A percentile compares a stretch with the other conserved stretches of the same genome.
Conservation (phyloP, 2,329 filamentous ascomycete species). For the Fusarium vanettenii region DNA sequence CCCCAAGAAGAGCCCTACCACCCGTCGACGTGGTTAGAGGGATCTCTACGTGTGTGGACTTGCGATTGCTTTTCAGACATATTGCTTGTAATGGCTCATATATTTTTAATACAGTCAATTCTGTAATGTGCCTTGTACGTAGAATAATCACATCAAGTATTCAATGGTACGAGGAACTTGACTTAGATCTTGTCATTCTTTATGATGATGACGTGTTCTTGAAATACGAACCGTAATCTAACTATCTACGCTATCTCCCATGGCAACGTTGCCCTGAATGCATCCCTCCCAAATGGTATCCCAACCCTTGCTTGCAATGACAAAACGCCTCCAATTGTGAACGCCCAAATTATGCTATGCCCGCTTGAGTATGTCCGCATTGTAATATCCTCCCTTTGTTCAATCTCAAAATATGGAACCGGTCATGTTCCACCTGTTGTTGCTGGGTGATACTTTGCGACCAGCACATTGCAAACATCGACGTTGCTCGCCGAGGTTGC, state of each 20-base stretch:
- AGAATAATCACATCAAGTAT: not conserved
- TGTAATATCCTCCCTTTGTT: not conserved
- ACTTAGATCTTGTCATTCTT: not conserved
- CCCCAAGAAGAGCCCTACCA: slow-evolving; percentile 57
- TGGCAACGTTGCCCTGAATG: not conserved
- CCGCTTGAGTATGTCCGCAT: not conserved
- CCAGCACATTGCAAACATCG: slow-evolving; percentile 66
- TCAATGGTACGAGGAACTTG: not conserved
- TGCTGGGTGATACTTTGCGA: slow-evolving; percentile 39
- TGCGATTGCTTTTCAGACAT: slow-evolving; percentile 31
- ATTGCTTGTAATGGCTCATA: slow-evolving; percentile 23
- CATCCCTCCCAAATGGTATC: slow-evolving; percentile 25
- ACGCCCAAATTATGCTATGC: not conserved
- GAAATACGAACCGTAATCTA: not conserved
- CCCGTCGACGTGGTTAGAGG: slow-evolving; percentile 55
- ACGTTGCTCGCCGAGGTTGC: slow-evolving; percentile 65
- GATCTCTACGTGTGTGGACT: slow-evolving; percentile 22
- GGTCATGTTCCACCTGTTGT: slow-evolving; percentile 31
- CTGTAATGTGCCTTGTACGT: not conserved
- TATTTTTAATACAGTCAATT: slow-evolving; percentile 10
- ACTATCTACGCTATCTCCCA: not conserved
- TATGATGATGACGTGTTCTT: not conserved
- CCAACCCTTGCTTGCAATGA: not conserved
- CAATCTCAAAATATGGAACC: slow-evolving; percentile 37
- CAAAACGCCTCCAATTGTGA: slow-evolving; percentile 11